These are phyloP conservation scores for Pythium folliculosum DNA, from an alignment of 352 stramenopile species.

Conservation along the genomic window DNA sequence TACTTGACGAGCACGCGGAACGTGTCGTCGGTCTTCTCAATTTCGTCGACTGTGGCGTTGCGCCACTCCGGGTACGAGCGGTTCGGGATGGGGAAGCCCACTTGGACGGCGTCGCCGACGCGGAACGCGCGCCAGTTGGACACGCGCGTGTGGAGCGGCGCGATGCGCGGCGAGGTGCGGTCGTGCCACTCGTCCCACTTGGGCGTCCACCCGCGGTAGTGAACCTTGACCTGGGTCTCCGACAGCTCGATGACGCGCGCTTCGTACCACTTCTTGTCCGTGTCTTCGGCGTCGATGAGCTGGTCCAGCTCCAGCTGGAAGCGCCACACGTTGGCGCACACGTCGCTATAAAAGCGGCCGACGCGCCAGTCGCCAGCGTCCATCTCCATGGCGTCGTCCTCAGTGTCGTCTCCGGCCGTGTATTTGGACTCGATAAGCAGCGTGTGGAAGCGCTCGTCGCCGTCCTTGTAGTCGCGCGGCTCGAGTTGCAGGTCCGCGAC, in stretches of 20 bases:
- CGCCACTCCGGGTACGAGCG: constrained; percentile 68
- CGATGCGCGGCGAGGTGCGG: constrained; percentile 85
- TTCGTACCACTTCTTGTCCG: constrained; percentile 79
- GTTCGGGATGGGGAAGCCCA: constrained; percentile 36
- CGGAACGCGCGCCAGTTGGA: constrained; percentile 72
- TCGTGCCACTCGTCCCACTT: constrained; percentile 98
- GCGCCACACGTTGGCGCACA: constrained; percentile 61
- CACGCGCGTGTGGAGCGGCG: constrained; percentile 88
- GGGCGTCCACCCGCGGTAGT: constrained; percentile 96
- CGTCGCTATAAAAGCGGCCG: constrained; percentile 62
- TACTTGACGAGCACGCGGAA: constrained; percentile 52
- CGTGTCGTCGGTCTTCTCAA: constrained; percentile 27
- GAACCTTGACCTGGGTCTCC: constrained; percentile 71
- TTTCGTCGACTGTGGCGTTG: constrained; percentile 43
- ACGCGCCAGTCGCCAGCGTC: constrained; percentile 44
- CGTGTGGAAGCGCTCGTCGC: constrained; percentile 27
- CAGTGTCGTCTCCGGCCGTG: neutral
- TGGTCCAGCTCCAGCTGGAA: constrained; percentile 54
- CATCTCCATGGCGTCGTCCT: neutral
- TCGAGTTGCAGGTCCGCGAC: constrained; percentile 62
- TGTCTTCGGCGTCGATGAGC: constrained; percentile 76
- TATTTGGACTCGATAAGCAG: constrained; percentile 3
- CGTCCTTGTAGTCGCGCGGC: constrained; percentile 50
- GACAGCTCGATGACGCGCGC: constrained; percentile 47
- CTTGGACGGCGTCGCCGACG: constrained; percentile 50